These are phyloP conservation scores for Phytopythium montanum DNA, from an alignment of 352 stramenopile genomes.

Conservation along the genomic window DNA sequence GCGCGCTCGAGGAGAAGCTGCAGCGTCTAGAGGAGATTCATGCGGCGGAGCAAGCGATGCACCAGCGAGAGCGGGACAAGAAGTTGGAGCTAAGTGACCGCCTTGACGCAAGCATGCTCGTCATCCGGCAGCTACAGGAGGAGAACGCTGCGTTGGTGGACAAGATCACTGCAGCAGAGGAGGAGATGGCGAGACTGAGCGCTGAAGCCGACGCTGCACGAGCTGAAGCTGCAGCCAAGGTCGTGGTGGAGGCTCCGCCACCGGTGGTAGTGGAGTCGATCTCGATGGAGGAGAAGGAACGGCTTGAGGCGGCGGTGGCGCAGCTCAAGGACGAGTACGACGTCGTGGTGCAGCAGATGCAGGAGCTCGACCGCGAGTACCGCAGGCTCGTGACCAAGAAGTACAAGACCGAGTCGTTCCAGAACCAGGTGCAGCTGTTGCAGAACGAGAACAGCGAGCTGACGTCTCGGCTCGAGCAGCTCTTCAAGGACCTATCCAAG, in stretches of 20 bases:
- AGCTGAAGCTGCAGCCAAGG: background rate
- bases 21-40: constrained; percentile 20
- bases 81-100: constrained; percentile 12
- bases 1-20: constrained; percentile 33
- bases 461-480: constrained; percentile 27
- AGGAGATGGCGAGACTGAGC: background rate
- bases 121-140: constrained; percentile 24
- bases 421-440: constrained; percentile 57
- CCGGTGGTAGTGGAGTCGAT: constrained; percentile 14
- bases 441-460: constrained; percentile 68
- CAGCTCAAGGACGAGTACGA: constrained; percentile 12
- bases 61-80: constrained; percentile 15
- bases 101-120: constrained; percentile 9
- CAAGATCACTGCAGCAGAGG: constrained; percentile 1
- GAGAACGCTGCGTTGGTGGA: constrained; percentile 21
- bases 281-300: constrained; percentile 8
- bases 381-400: constrained; percentile 58
- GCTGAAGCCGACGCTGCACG: background rate
- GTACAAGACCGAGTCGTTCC: constrained; percentile 78
- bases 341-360: constrained; percentile 20
- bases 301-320: constrained; percentile 11
- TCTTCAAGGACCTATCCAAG: constrained; percentile 34
- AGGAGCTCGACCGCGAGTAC: constrained; percentile 36
- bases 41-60: constrained; percentile 10
- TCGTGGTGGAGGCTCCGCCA: background rate